These are phyloP conservation scores for Fusarium kyushuense DNA, from an alignment of 2,329 filamentous ascomycete species.

Conservation along the genomic window DNA sequence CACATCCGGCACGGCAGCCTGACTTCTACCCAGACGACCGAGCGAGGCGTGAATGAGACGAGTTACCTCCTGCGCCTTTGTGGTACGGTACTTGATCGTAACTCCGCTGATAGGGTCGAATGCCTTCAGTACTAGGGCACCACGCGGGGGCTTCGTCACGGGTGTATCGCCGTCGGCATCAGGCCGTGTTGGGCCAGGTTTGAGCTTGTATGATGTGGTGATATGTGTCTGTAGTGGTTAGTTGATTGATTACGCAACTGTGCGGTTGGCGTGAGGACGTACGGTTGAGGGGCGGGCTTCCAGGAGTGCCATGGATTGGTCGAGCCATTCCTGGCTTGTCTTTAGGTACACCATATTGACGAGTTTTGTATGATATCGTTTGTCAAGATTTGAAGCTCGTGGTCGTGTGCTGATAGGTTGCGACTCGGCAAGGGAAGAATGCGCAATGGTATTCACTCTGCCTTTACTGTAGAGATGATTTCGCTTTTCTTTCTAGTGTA, in stretches of 20 bases:
- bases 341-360: slow-evolving; percentile 77
- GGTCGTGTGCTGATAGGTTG: slow-evolving; percentile 19
- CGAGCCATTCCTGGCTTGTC: slow-evolving; percentile 91
- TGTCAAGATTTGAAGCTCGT: background rate
- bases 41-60: slow-evolving; percentile 79
- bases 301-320: slow-evolving; percentile 85
- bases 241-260: slow-evolving; percentile 12
- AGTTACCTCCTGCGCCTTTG: slow-evolving; percentile 90
- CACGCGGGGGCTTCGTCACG: slow-evolving; percentile 66
- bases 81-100: slow-evolving; percentile 90
- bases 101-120: slow-evolving; percentile 86
- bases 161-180: slow-evolving; percentile 47
- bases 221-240: slow-evolving; percentile 77
- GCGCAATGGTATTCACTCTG: background rate
- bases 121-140: slow-evolving; percentile 85
- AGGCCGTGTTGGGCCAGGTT: slow-evolving; percentile 52
- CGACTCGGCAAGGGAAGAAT: background rate
- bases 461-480: background rate
- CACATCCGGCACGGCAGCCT: slow-evolving; percentile 67
- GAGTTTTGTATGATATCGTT: background rate
- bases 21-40: slow-evolving; percentile 78
- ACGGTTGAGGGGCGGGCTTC: slow-evolving; percentile 88
- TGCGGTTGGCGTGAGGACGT: slow-evolving; percentile 51
- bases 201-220: slow-evolving; percentile 90
- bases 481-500: background rate